Conservation (phyloP, 805 yeast genomes). For the Priceomyces castillae region DNA sequence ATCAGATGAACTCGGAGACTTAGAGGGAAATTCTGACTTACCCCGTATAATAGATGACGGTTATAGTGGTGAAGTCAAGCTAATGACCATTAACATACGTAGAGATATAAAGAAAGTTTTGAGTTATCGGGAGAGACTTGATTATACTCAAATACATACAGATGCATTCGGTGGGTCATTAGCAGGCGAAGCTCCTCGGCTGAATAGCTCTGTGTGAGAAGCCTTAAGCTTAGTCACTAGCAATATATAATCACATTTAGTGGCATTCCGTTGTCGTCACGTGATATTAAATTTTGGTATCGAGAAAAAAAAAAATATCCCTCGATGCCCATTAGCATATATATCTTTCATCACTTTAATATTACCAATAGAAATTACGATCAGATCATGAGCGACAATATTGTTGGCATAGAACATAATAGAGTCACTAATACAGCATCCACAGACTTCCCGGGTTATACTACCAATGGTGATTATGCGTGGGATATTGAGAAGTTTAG, state of each 20-base stretch:
- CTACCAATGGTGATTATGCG: conserved; percentile 57
- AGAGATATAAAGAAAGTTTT: conserved; percentile 13
- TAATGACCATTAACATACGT: conserved; percentile 26
- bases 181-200: background rate
- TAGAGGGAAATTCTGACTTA: background rate
- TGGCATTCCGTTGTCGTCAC: background rate
- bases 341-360: background rate
- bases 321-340: conserved; percentile 2
- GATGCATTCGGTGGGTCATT: background rate
- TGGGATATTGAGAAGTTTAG: conserved; percentile 87
- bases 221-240: background rate
- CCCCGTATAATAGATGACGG: conserved; percentile 31
- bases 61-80: conserved; percentile 35
- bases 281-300: background rate
- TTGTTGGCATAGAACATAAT: conserved; percentile 85
- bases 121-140: conserved; percentile 9
- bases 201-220: background rate
- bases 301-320: conserved; percentile 1
- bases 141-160: conserved; percentile 2
- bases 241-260: too few species aligned
- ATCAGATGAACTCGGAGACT: conserved; percentile 3
- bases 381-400: conserved; percentile 30
- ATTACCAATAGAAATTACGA: background rate
- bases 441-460: conserved; percentile 90
- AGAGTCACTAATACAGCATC: conserved; percentile 87